Base-by-base conservation (phyloP, 140 eudicot species). In the Bidens hawaiensis region DNA sequence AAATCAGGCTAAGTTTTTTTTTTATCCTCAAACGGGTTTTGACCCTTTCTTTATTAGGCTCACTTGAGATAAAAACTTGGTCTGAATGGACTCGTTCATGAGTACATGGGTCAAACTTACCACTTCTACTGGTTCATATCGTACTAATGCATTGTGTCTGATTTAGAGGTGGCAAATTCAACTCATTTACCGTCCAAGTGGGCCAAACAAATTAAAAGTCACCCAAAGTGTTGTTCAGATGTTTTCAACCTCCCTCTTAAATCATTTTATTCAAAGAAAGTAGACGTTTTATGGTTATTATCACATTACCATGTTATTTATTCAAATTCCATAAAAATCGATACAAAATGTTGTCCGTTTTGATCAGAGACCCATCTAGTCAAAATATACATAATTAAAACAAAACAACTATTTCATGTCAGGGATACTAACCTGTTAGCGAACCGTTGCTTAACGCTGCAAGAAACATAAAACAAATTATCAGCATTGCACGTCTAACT, bases 401-500 rank as follows among this genome's bases (percentile, higher is more conserved):
- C n/a, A 31, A 45, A 48, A 13, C 24, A 52, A 40, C 51, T 53
- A 53, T 7, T 42, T 13, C 25, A 19, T 25, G 76, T 16, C 8
- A 33, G 30, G 25, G 33, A 42, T 49, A 74, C 90, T 77, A 70
- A 90, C 98, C 98, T 84, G 86, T 64, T 66, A 87, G 83, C 16
- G 96, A 84, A 21, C 76, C 67, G 72, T 90, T 90, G 77, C 78
- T 78, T 68, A 90, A 67, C 8, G 78, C 96, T 90, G 98, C 86
- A 82, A 75, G 59, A 82, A 75, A 67, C 28, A 74, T 3, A 84
- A n/a, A 24, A 70, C 18, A 15, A 68, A 14, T 21, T 51, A 60
- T 47, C 34, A 56, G 47, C 4, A 54, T 62, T 21, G 47, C 15
- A 25, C 10, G 17, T 62, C 26, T 43, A n/a, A 9, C 11, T 22